Evolutionary conservation across 164 flowering plant species (phyloP), one percentile per base, ranked within the genome.

Genomic region (Kalanchoe fedtschenkoi): DNA sequence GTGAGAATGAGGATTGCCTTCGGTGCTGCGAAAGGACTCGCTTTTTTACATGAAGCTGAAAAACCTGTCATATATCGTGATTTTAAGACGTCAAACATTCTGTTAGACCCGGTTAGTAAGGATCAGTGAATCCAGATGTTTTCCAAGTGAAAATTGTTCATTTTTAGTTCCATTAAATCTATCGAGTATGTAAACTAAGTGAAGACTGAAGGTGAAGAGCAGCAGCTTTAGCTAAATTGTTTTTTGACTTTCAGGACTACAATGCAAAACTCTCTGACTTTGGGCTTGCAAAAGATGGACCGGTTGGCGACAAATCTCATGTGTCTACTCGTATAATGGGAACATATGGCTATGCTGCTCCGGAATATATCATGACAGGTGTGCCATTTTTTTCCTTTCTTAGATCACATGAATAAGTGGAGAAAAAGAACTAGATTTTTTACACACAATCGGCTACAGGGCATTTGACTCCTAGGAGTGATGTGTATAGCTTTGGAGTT

Each of bases 1-100:
- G 70, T 71, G 5, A 75, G 96, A 73, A 89, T 89, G 89, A 87
- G 85, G 76, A 87, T 89, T 66, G 88, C 89, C 43, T 72, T 74
- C 62, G 96, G 96, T 39, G 98, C 96, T 68, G 98, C 98, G 30
- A 89, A 86, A 66, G 96, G 96, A 60, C 96, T 92, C 60, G 98
- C 98, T 56, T 89, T 86, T 74, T 85, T 92, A 55, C 98, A 92
- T 61, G 96, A 85, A 44, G 91, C 96, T 58, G 86, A 87, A 74
- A 86, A 84, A 65, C 95, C 93, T 37, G 96, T 92, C 67, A 92
- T 92, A 66, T 87, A 87, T 62, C 88, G 96, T 4, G 95, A 91
- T 68, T 91, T 91, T 58, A 91, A 91, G 80, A 87, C 97, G 3
- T 89, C 98, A 1, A 92, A 92, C 71, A 92, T 92, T 60, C 74